Base-by-base conservation (phyloP, 2,329 filamentous ascomycete genomes). In the Achaetomium macrosporum region DNA sequence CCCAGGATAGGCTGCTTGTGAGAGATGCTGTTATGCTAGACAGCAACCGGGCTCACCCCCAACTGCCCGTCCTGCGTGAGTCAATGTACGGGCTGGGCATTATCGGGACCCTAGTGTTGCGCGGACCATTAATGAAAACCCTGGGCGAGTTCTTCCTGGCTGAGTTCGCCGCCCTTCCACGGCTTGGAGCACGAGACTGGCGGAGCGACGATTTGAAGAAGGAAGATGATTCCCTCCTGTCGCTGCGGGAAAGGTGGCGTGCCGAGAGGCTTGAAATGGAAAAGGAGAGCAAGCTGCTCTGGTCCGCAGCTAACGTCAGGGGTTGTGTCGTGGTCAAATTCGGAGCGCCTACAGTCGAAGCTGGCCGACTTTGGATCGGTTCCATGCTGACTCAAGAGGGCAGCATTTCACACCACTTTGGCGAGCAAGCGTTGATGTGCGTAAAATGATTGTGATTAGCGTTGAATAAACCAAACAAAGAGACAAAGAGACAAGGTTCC, bases 301-400 rank as follows among this genome's bases (percentile, higher is more conserved):
- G 90, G 89, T 91, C 90, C 25, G 88, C 87, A 12, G 88, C 90
- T 13, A 79, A 78, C 25, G 83, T 95, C 33, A 79, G 90, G 49
- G 86, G 89, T 4, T 96, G 92, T 64, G 85, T 93, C 3, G 78
- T 96, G 25, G 86, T 97, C 61, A 97, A 97, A 68, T 95, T 97
- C 67, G 90, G 88, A 1, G 88, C 91, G 1, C 78, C 76, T 50
- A 85, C 85, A 42, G 85, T 96, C 20, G 90, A 97, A 67, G 86
- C 85, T 25, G 90, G 85, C 4, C 82, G 88, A 59, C 73, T 79
- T 43, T 97, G 91, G 90, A 76, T 97, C 53, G 82, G 83, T 10
- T 76, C 76, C 7, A 87, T 96, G 80, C 72, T 96, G 43, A 70
- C 76, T 42, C 77, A 82, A 57, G 89, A 96, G 67, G 88, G 87